Evolutionary conservation across 129 eudicot species (phyloP).

Genomic region (Flaveria sonorensis): DNA sequence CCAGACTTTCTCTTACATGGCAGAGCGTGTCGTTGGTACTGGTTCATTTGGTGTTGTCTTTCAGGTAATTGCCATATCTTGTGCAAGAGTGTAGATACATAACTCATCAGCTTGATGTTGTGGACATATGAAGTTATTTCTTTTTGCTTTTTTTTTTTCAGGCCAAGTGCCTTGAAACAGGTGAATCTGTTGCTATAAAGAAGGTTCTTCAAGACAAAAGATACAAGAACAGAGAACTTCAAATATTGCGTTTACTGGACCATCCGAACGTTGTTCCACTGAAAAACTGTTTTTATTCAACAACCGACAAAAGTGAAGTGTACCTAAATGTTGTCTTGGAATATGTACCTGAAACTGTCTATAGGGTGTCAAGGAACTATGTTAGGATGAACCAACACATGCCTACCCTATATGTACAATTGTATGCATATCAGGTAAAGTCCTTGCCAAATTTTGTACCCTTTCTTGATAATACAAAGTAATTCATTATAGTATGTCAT

Average conservation of each 20-base stretch:
- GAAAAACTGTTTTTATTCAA: conserved; percentile 80
- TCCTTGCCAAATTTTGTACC: not conserved
- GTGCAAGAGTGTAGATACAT: not conserved
- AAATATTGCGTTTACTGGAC: conserved; percentile 78
- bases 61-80: conserved; percentile 56
- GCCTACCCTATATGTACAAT: conserved; percentile 74
- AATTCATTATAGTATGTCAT: not conserved
- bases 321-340: conserved; percentile 90
- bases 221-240: conserved; percentile 96
- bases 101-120: not conserved
- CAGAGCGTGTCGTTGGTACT: conserved; percentile 95
- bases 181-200: conserved; percentile 89
- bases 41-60: conserved; percentile 97
- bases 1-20: conserved; percentile 94
- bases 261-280: conserved; percentile 82
- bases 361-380: conserved; percentile 72
- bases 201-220: conserved; percentile 95
- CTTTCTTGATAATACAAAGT: not conserved
- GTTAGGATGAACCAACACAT: conserved; percentile 68
- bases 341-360: conserved; percentile 93
- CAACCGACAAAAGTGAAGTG: conserved; percentile 84
- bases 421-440: conserved; percentile 61
- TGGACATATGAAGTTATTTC: not conserved
- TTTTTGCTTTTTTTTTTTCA: conserved; percentile 24
- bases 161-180: conserved; percentile 97